Evolutionary conservation across 148 eudicot species (phyloP), one percentile per base, ranked within the genome.

Genomic region (Dianthus caryophyllus): DNA sequence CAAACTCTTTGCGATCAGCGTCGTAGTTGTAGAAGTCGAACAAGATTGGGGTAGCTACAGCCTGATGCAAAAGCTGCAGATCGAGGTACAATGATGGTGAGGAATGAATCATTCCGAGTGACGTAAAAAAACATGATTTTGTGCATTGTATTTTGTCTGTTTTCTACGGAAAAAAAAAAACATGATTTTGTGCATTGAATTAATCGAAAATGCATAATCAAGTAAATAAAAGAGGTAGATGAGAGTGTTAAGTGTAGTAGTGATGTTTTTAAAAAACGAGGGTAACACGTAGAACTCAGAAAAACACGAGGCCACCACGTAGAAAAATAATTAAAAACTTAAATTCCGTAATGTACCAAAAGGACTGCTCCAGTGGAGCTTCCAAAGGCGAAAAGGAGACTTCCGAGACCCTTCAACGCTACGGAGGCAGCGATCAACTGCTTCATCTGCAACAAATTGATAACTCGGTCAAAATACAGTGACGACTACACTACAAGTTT

Each of bases 21-120:
- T 90, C 97, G 31, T 90, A 86, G 86, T 88, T 90, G 84, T 94
- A 94, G 84, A 94, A 94, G 77, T 94, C 98, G 41, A 83, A 82
- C 78, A 94, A 79, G 74, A 94, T 83, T 27, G 97, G 90, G 26
- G 90, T 79, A 54, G 80, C 70, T 59, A 94, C 74, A 53, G 85
- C 86, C 71, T 90, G 98, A 67, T 90, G 92, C 57, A 88, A 65
- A 75, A 88, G 80, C 97, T 93, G 81, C 61, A 66, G 13, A 17
- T 0, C 16, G 47, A 48, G 57, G 60, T 53, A 52, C 30, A 9
- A 12, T 11, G 13, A 24, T 2, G 31, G 43, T 43, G 22, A 36
- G 67, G 6, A 15, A 16, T 11, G 0, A 43, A 64, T 12, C 6
- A 52, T 24, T 43, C 9, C 53, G 27, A 41, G 30, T 25, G 4